Conservation (phyloP, 176 grass and related monocot genomes). For the Dendrocalamus sinicus region DNA sequence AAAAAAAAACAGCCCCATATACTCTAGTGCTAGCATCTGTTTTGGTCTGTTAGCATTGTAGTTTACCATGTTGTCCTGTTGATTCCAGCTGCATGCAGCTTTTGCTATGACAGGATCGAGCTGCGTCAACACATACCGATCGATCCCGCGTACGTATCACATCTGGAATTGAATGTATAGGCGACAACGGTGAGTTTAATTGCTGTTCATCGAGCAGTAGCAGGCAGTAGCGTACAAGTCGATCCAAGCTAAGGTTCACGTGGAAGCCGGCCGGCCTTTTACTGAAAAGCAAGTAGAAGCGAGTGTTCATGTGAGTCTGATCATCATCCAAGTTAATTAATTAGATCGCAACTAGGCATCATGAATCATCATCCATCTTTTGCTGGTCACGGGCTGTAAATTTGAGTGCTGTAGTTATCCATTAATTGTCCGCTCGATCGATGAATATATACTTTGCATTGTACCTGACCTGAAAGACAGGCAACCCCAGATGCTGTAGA, state of each 20-base stretch:
- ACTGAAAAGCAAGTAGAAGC: not conserved
- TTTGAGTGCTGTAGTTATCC: too few species aligned
- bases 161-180: not conserved
- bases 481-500: not conserved
- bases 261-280: not conserved
- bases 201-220: not conserved
- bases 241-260: conserved; percentile 27
- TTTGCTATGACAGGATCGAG: too few species aligned
- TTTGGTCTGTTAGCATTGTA: too few species aligned
- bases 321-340: not conserved
- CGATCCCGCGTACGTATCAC: not conserved
- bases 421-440: too few species aligned
- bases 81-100: too few species aligned
- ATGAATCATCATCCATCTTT: not conserved
- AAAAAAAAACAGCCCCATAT: too few species aligned
- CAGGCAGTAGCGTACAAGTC: too few species aligned
- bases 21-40: too few species aligned
- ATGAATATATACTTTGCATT: too few species aligned
- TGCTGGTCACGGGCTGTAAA: not conserved
- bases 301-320: not conserved
- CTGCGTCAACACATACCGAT: too few species aligned
- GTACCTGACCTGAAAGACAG: too few species aligned
- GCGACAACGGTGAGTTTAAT: not conserved
- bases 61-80: too few species aligned
- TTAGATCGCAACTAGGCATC: not conserved